These are phyloP conservation scores for Pseudomonodictys pantanalensis DNA, from an alignment of 495 filamentous ascomycete genomes.

Conservation along the genomic window DNA sequence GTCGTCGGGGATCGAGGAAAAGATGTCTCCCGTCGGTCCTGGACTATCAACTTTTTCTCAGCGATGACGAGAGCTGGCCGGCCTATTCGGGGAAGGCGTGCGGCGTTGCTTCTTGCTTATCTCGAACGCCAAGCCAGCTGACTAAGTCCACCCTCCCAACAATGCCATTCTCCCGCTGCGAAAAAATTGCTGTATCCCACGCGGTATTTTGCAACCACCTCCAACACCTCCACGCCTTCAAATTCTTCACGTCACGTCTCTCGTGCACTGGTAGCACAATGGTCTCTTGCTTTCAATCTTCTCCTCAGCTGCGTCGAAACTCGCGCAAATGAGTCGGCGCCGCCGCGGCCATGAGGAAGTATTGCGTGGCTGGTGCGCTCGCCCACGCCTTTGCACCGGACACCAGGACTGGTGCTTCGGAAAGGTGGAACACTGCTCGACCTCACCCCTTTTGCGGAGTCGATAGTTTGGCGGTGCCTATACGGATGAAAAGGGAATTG, in stretches of 20 bases:
- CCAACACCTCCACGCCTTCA: neutral
- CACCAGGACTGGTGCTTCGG: neutral
- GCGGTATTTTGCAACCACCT: neutral
- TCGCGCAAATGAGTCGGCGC: neutral
- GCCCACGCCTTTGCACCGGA: neutral
- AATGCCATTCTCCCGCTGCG: neutral
- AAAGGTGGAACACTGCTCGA: slow-evolving; percentile 6
- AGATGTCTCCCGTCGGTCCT: too few species aligned
- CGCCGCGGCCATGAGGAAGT: slow-evolving; percentile 5
- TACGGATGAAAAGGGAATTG: too few species aligned
- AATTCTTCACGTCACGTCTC: neutral
- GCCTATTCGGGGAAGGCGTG: neutral
- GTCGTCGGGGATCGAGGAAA: neutral
- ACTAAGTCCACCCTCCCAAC: neutral
- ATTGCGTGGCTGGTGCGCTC: neutral
- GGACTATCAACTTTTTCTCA: neutral
- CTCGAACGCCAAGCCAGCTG: neutral
- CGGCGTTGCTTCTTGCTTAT: neutral
- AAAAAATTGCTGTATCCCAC: neutral
- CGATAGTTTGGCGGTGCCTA: too few species aligned
- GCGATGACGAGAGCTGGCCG: neutral
- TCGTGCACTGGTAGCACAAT: too few species aligned
- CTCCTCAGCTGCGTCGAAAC: too few species aligned
- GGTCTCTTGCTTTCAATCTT: too few species aligned
- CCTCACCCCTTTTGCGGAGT: neutral